Conservation (phyloP, 75 land plant species). For the Pinus tabuliformis region DNA sequence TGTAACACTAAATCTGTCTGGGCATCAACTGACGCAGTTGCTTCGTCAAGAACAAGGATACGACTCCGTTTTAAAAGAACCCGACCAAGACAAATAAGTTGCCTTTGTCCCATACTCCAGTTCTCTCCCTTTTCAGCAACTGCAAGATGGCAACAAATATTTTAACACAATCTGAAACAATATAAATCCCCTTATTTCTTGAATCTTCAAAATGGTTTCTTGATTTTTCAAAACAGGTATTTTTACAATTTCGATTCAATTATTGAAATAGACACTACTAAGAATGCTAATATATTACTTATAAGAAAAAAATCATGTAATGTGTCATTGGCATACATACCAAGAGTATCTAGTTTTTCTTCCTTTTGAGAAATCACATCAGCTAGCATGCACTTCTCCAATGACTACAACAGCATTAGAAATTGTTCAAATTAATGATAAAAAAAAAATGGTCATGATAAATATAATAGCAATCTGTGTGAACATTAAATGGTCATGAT, state of each 20-base stretch:
- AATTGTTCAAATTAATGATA: neutral
- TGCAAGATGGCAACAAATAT: conserved; percentile 1
- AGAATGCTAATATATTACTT: too few species aligned
- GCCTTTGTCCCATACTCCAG: conserved; percentile 48
- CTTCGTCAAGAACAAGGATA: conserved; percentile 38
- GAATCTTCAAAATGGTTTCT: too few species aligned
- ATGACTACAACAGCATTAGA: conserved; percentile 18
- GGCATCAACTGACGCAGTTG: conserved; percentile 41
- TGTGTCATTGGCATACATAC: conserved; percentile 12
- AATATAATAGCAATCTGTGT: neutral
- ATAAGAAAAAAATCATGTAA: neutral
- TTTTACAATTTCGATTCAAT: too few species aligned
- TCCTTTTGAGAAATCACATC: conserved; percentile 20
- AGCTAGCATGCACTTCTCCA: conserved; percentile 39
- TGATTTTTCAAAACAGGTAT: too few species aligned
- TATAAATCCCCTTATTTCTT: too few species aligned
- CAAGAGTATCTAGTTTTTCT: conserved; percentile 31
- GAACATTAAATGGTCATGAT: neutral
- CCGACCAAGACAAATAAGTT: conserved; percentile 36
- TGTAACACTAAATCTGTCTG: conserved; percentile 31
- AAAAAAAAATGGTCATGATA: neutral
- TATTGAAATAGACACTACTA: too few species aligned
- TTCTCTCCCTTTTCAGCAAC: conserved; percentile 40
- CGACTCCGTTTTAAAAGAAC: conserved; percentile 33
- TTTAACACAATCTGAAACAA: neutral